Conservation (phyloP, 148 eudicot species). For the Beta vulgaris region DNA sequence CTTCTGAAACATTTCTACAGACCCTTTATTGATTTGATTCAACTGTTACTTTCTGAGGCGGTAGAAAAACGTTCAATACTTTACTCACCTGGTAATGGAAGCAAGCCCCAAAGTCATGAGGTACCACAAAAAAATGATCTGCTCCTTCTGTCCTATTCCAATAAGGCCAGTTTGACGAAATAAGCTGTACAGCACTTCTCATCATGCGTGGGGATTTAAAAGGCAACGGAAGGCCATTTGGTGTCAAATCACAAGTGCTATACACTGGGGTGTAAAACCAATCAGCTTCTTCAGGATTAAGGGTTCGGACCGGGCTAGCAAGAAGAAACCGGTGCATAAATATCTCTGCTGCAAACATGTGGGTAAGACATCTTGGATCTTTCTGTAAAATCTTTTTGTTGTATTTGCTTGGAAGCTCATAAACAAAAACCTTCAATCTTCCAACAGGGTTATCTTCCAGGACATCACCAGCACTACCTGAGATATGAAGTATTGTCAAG, state of each 20-base stretch:
- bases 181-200: conserved; percentile 99
- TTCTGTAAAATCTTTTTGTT: conserved; percentile 92
- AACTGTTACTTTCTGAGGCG: conserved; percentile 1
- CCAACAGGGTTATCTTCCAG: conserved; percentile 97
- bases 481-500: neutral
- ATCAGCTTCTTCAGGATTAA: conserved; percentile 98
- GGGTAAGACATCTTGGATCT: conserved; percentile 91
- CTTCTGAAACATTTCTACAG: neutral
- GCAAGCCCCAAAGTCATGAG: conserved; percentile 98
- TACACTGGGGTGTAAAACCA: conserved; percentile 99
- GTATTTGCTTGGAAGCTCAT: conserved; percentile 99
- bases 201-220: conserved; percentile 98
- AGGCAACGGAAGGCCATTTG: conserved; percentile 92
- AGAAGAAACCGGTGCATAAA: conserved; percentile 91
- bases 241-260: conserved; percentile 90
- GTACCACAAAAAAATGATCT: conserved; percentile 92
- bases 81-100: conserved; percentile 81
- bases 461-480: conserved; percentile 99
- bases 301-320: conserved; percentile 90
- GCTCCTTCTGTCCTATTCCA: conserved; percentile 99
- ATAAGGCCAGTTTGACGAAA: conserved; percentile 97
- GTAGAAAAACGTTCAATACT: neutral
- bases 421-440: conserved; percentile 87
- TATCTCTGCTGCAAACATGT: conserved; percentile 99
- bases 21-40: neutral